These are phyloP conservation scores for Kwoniella sp. DNA, from an alignment of 768 basidiomycete genomes.

Conservation along the genomic window DNA sequence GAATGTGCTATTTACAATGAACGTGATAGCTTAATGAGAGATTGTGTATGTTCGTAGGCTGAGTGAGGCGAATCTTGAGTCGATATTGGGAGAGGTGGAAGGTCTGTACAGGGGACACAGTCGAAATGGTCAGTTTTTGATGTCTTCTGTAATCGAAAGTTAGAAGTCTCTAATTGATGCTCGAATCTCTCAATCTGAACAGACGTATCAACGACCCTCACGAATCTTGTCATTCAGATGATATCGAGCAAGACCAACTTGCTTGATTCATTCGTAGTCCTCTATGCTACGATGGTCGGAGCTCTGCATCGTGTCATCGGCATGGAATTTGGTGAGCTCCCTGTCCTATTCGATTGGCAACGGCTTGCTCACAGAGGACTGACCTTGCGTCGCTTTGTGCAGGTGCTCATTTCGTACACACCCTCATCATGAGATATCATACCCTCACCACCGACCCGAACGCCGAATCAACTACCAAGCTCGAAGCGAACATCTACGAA, in stretches of 20 bases:
- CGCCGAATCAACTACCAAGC: conserved; percentile 1
- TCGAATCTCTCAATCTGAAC: not conserved
- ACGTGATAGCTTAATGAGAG: not conserved
- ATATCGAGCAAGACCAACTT: conserved; percentile 78
- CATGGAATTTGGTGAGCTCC: conserved; percentile 76
- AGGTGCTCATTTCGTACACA: conserved; percentile 85
- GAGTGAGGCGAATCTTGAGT: conserved; percentile 84
- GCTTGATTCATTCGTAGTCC: conserved; percentile 84
- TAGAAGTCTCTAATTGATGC: not conserved
- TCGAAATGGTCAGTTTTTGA: conserved; percentile 69
- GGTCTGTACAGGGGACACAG: conserved; percentile 73
- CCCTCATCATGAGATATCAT: conserved; percentile 69
- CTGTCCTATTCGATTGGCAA: not conserved
- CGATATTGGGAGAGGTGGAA: conserved; percentile 73
- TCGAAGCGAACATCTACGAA: conserved; percentile 37
- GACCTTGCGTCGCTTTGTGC: not conserved
- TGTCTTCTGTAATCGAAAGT: too few relatives aligned
- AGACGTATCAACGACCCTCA: conserved; percentile 83
- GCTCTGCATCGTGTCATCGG: conserved; percentile 79
- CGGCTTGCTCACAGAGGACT: not conserved
- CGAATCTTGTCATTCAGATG: conserved; percentile 72
- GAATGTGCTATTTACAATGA: not conserved
- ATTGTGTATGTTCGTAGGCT: conserved; percentile 61
- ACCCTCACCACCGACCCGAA: conserved; percentile 13
- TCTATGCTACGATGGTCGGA: conserved; percentile 82